A percentile compares a stretch with the other conserved stretches of the same genome.
Evolutionary conservation across 257 asterid genomes (phyloP).

Genomic region (Solanum sejunctum): DNA sequence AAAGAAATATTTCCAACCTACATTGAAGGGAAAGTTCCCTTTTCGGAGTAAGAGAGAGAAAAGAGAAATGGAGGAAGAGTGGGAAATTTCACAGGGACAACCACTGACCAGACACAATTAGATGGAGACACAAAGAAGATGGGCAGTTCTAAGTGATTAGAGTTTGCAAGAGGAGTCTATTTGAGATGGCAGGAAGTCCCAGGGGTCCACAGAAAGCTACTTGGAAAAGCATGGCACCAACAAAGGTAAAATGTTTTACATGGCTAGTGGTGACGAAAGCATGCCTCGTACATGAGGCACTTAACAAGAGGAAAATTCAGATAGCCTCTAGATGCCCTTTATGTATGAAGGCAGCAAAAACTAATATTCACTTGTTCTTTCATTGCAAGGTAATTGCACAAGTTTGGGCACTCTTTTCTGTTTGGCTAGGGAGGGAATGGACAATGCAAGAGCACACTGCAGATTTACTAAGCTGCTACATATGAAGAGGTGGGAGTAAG

Average conservation of each 20-base stretch:
- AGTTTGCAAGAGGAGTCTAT: background rate
- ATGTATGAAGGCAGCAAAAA: background rate
- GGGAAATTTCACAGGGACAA: background rate
- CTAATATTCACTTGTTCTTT: background rate
- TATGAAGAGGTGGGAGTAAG: background rate
- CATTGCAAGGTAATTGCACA: background rate
- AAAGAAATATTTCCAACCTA: background rate
- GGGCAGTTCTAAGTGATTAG: background rate
- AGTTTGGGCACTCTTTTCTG: background rate
- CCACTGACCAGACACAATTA: background rate
- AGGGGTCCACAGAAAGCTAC: background rate
- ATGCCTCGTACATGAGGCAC: background rate
- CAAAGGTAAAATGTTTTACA: background rate
- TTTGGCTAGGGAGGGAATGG: background rate
- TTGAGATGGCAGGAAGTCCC: background rate
- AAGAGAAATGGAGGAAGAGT: background rate
- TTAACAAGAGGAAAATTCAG: background rate
- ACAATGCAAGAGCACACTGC: background rate
- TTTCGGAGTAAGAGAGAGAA: background rate
- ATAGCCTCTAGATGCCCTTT: background rate
- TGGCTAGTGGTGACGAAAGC: background rate
- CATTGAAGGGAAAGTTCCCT: background rate
- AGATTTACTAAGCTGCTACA: background rate
- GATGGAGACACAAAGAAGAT: background rate
- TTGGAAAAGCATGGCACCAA: background rate